Evolutionary conservation across 1,284 basidiomycete species (phyloP), one percentile per base, ranked within the genome.

Genomic region (Cystobasidiaceae sp.): DNA sequence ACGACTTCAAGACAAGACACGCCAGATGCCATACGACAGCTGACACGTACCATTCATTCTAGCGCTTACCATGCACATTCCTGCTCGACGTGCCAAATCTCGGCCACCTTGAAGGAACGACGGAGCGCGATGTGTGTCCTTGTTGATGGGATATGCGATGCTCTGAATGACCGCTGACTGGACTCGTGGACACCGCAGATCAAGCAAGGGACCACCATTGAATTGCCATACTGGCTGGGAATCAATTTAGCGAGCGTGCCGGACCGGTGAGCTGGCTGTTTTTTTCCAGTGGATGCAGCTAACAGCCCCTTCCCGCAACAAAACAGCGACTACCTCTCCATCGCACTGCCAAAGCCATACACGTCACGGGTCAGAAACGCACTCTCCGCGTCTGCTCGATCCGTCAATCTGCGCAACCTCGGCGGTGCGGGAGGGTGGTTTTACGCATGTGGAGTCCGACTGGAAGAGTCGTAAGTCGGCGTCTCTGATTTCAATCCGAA

Each of bases 221-320:
- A 75, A 49, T 62, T 75, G 32, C 74, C 74, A 0, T 75, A 66
- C 67, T 75, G 74, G 74, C 64, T 75, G 9, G 74, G 72, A 0
- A 25, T 46, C 41, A 68, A 67, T 50, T 67, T 70, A 19, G 67
- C 67, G 15, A 55, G 50, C 23, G 46, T 65, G 1, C 62, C 51
- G 28, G 52, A 65, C 41, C 55, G 61, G 50, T 48, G 39, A 32
- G 45, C 39, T 66, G 25, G 52, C 55, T 44, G 27, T 15, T 33
- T 39, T 4, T 45, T 25, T 15, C 23, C 4, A 25, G 4, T 17
- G 3, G 3, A 27, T 28, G 8, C 32, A 15, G 11, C 5, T 39
- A 9, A 2, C 28, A 8, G 23, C 3, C 23, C 28, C 2, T 34
- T 2, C n/a, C 37, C 45, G 25, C 17, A 48, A 27, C 45, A 43